Conservation (phyloP, 2,329 filamentous ascomycete genomes). For the Xylariomycetidae sp. region DNA sequence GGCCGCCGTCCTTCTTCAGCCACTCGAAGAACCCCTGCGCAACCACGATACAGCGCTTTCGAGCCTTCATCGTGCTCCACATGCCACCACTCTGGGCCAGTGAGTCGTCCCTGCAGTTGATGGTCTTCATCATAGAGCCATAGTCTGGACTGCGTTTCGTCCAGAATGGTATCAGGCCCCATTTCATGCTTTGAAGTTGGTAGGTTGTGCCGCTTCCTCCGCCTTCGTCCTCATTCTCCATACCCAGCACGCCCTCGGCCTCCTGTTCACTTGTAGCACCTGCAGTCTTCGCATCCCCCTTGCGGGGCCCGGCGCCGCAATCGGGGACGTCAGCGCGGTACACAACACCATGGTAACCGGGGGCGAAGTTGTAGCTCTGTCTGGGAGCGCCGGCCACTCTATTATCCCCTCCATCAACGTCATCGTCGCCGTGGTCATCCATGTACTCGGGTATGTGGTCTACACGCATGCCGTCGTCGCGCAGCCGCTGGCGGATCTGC, state of each 20-base stretch:
- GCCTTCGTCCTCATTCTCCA: constrained; percentile 1
- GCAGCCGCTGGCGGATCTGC: constrained; percentile 66
- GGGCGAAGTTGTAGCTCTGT: constrained; percentile 88
- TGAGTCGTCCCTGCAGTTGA: constrained; percentile 92
- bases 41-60: constrained; percentile 80
- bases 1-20: constrained; percentile 67
- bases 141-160: constrained; percentile 80
- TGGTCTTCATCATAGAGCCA: constrained; percentile 72
- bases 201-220: constrained; percentile 44
- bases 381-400: constrained; percentile 38
- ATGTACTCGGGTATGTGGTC: constrained; percentile 68
- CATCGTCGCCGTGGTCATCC: constrained; percentile 6
- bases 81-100: constrained; percentile 69
- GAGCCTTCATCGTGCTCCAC: constrained; percentile 88
- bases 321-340: constrained; percentile 71
- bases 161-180: constrained; percentile 93
- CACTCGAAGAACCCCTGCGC: constrained; percentile 96
- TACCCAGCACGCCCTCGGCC: constrained; percentile 7
- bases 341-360: constrained; percentile 77
- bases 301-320: constrained; percentile 43
- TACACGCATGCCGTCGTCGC: constrained; percentile 67
- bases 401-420: constrained; percentile 35
- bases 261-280: constrained; percentile 10
- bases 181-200: constrained; percentile 89
- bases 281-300: constrained; percentile 5